A percentile compares a stretch with the other conserved stretches of the same genome.
Conservation (phyloP, 1,139 yeast species). For the Pichia sp. region DNA sequence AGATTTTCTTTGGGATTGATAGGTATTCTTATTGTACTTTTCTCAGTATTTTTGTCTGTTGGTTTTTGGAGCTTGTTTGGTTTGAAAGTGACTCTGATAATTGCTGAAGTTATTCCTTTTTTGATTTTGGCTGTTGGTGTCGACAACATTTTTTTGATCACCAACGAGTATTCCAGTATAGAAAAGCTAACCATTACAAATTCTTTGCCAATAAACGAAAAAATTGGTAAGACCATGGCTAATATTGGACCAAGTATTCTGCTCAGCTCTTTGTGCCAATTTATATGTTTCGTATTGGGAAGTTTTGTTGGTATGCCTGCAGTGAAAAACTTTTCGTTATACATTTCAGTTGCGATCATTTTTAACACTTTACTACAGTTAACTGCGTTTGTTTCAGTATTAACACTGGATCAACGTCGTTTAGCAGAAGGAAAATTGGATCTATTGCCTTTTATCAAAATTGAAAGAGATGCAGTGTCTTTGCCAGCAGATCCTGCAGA, state of each 20-base stretch:
- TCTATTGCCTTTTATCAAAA: slow-evolving; percentile 47
- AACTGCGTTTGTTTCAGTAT: slow-evolving; percentile 72
- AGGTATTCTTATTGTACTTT: slow-evolving; percentile 74
- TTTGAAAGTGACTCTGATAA: slow-evolving; percentile 79
- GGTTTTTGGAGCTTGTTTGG: slow-evolving; percentile 77
- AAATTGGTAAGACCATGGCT: slow-evolving; percentile 61
- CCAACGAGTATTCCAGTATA: slow-evolving; percentile 67
- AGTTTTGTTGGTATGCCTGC: slow-evolving; percentile 91
- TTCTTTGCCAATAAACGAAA: slow-evolving; percentile 40
- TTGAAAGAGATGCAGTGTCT: slow-evolving; percentile 23
- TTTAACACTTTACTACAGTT: slow-evolving; percentile 74
- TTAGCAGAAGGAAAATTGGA: slow-evolving; percentile 58
- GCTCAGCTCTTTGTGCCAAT: slow-evolving; percentile 71
- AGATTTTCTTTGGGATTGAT: slow-evolving; percentile 73
- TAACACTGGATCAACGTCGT: slow-evolving; percentile 64
- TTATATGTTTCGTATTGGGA: slow-evolving; percentile 73
- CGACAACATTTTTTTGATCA: slow-evolving; percentile 83
- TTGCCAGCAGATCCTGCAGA: slow-evolving; percentile 12
- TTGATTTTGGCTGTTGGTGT: slow-evolving; percentile 90
- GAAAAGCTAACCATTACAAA: slow-evolving; percentile 40
- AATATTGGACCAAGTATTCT: slow-evolving; percentile 85
- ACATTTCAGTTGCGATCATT: slow-evolving; percentile 81
- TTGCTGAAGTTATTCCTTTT: slow-evolving; percentile 97
- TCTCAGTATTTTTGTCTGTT: slow-evolving; percentile 77
- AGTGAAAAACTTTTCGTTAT: slow-evolving; percentile 84